phyloP scores from a whole-genome alignment of 1,139 yeast species.

The Nakaseomyces uthaithaninus region DNA sequence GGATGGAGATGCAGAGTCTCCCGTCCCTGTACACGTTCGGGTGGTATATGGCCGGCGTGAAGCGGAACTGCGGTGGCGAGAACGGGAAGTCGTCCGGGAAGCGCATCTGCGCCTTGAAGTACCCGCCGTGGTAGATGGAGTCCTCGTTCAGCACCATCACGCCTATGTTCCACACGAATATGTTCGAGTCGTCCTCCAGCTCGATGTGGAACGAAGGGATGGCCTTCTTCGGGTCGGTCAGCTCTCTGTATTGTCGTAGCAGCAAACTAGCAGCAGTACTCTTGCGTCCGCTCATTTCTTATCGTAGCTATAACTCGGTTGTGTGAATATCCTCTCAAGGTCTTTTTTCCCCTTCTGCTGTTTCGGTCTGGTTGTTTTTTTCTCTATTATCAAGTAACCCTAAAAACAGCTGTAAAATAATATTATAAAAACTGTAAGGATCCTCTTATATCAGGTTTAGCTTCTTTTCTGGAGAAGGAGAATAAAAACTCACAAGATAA shows the following conservation, averaged over 20 bases:
- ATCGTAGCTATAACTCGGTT: background rate
- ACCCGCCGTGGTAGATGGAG: constrained; percentile 92
- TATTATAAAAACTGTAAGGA: no score
- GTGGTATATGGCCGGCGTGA: constrained; percentile 91
- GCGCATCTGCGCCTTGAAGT: constrained; percentile 86
- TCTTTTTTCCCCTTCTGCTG: no score
- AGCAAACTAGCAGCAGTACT: constrained; percentile 58
- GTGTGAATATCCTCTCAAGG: no score
- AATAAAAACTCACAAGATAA: no score
- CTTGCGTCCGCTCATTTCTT: constrained; percentile 27
- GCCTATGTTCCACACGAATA: constrained; percentile 87
- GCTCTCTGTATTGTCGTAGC: constrained; percentile 88
- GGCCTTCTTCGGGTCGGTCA: constrained; percentile 86
- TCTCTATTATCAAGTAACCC: no score
- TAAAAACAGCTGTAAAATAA: no score
- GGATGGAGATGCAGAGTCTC: constrained; percentile 80
- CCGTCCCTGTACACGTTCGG: constrained; percentile 95
- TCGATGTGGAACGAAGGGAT: constrained; percentile 87
- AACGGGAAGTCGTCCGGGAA: constrained; percentile 89
- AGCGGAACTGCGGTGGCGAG: constrained; percentile 83
- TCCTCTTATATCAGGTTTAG: no score
- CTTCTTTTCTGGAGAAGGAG: no score
- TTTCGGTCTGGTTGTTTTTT: no score
- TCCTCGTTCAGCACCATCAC: constrained; percentile 87
- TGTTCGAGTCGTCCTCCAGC: constrained; percentile 74